These are phyloP conservation scores for Fusarium sp. DNA, from an alignment of 2,329 filamentous ascomycete genomes.

Conservation along the genomic window DNA sequence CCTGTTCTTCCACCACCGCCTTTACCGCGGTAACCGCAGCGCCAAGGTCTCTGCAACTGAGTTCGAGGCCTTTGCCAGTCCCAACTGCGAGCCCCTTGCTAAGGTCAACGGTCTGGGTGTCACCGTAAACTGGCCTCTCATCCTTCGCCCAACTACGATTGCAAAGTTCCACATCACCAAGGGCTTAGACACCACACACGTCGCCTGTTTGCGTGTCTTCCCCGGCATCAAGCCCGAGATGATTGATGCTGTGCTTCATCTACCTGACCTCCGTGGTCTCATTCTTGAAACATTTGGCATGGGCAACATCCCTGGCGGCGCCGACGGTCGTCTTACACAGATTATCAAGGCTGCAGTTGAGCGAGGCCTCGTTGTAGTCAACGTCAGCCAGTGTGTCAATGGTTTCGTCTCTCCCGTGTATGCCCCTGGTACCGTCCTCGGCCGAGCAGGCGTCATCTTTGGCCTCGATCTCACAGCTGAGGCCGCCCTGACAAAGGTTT, in stretches of 20 bases:
- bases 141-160: conserved; percentile 79
- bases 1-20: conserved; percentile 91
- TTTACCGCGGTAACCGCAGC: conserved; percentile 88
- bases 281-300: conserved; percentile 94
- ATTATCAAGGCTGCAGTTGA: conserved; percentile 82
- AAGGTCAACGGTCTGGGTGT: conserved; percentile 84
- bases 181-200: conserved; percentile 85
- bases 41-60: conserved; percentile 89
- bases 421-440: conserved; percentile 80
- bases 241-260: conserved; percentile 83
- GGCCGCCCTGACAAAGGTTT: conserved; percentile 90
- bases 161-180: conserved; percentile 80
- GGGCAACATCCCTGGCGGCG: conserved; percentile 87
- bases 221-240: conserved; percentile 94
- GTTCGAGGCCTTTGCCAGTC: conserved; percentile 88
- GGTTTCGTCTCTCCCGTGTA: conserved; percentile 84
- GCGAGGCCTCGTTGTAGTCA: conserved; percentile 87
- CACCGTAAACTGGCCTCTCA: conserved; percentile 82
- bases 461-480: conserved; percentile 91
- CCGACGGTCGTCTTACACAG: conserved; percentile 81
- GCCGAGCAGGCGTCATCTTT: conserved; percentile 86
- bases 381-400: conserved; percentile 88
- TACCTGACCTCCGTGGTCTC: conserved; percentile 82
- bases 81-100: conserved; percentile 86
- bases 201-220: conserved; percentile 90